phyloP scores from a whole-genome alignment of 2,329 filamentous ascomycete genomes.

The Fusarium pininemorale region DNA sequence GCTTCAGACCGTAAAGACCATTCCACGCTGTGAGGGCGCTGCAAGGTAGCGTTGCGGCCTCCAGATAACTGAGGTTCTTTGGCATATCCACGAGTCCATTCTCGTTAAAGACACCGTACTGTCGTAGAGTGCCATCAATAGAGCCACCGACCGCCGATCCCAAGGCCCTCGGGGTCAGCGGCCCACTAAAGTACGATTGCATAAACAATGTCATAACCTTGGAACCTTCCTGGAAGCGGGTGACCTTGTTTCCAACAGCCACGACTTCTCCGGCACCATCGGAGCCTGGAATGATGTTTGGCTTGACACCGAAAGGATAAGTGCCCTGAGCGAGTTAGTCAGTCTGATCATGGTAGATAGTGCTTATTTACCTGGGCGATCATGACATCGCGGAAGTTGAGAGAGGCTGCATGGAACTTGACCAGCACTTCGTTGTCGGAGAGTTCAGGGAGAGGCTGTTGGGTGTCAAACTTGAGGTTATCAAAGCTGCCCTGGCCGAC shows the following conservation, averaged over 20 bases:
- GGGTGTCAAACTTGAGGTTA: background rate
- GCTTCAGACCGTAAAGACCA: background rate
- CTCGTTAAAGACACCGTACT: background rate
- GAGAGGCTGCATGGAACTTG: background rate
- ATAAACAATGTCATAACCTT: background rate
- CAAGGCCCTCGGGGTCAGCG: background rate
- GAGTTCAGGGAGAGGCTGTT: background rate
- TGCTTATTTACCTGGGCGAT: background rate
- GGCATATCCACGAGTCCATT: background rate
- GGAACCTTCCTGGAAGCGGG: background rate
- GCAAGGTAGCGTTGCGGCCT: background rate
- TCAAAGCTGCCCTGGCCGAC: background rate
- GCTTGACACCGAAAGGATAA: background rate
- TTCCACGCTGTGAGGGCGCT: background rate
- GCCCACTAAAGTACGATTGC: background rate
- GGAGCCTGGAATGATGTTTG: background rate
- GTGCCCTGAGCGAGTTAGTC: background rate
- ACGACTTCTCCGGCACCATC: background rate
- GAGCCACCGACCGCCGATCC: background rate
- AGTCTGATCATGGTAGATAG: rapidly evolving
- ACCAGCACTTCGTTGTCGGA: background rate
- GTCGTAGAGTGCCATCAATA: background rate
- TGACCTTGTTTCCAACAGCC: background rate
- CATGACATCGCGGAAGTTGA: background rate
- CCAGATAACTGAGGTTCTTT: background rate